Conservation (phyloP, 2,329 filamentous ascomycete genomes). For the Chlorencoelia australis region DNA sequence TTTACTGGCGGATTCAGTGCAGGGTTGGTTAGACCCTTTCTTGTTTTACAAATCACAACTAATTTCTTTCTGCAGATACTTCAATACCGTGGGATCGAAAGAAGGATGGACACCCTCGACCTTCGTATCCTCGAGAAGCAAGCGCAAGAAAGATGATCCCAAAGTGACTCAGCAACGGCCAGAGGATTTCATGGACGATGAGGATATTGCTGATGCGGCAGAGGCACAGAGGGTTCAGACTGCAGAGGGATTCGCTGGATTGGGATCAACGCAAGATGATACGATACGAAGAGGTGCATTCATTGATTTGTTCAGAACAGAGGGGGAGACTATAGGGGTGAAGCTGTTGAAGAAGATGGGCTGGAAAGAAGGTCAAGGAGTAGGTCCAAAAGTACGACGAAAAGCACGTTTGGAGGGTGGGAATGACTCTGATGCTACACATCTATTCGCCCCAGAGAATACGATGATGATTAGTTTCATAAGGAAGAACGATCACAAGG, state of each 20-base stretch:
- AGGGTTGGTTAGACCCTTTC: slow-evolving; percentile 54
- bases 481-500: slow-evolving; percentile 58
- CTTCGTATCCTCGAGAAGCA: slow-evolving; percentile 81
- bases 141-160: slow-evolving; percentile 59
- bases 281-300: slow-evolving; percentile 40
- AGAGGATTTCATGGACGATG: slow-evolving; percentile 97
- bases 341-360: slow-evolving; percentile 87
- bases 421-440: slow-evolving; percentile 35
- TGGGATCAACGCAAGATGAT: slow-evolving; percentile 58
- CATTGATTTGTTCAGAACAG: slow-evolving; percentile 60
- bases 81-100: slow-evolving; percentile 96
- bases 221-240: slow-evolving; percentile 70
- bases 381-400: slow-evolving; percentile 76
- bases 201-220: slow-evolving; percentile 79
- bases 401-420: slow-evolving; percentile 55
- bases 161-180: slow-evolving; percentile 48
- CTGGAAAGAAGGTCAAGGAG: slow-evolving; percentile 88
- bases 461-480: slow-evolving; percentile 55
- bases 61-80: slow-evolving; percentile 54
- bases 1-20: slow-evolving; percentile 96
- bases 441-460: slow-evolving; percentile 82
- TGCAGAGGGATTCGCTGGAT: slow-evolving; percentile 59
- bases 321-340: slow-evolving; percentile 77
- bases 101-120: slow-evolving; percentile 93
- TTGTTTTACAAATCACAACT: slow-evolving; percentile 4